These are phyloP conservation scores for Salix exigua DNA, from an alignment of 345 rosid genomes.

Conservation along the genomic window DNA sequence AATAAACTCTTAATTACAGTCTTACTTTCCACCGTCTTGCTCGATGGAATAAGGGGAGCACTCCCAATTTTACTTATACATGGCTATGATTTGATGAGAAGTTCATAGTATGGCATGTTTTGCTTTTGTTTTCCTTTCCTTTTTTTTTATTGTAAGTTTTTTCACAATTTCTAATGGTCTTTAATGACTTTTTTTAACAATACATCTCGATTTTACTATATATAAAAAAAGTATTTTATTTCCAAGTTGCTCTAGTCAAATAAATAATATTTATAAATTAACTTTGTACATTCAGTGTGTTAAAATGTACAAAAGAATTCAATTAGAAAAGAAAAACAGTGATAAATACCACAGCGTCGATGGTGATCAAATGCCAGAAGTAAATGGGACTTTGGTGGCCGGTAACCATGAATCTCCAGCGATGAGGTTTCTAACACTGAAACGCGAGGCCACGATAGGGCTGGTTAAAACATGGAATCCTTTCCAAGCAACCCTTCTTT, in stretches of 20 bases:
- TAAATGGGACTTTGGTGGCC: constrained; percentile 22
- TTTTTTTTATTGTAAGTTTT: too few species aligned
- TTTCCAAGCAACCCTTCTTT: constrained; percentile 42
- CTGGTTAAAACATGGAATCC: constrained; percentile 39
- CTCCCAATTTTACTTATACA: too few species aligned
- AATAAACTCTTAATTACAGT: too few species aligned
- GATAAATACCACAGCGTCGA: neutral
- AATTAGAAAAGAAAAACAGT: neutral
- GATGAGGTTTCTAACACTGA: constrained; percentile 17
- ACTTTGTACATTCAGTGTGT: neutral
- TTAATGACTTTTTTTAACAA: too few species aligned
- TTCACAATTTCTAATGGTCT: too few species aligned
- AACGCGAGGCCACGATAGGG: constrained; percentile 16
- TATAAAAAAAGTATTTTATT: neutral
- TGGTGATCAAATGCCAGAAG: constrained; percentile 20
- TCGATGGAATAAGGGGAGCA: too few species aligned
- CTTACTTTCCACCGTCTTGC: too few species aligned
- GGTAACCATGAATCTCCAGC: constrained; percentile 37
- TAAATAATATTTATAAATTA: neutral
- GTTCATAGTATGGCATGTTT: too few species aligned
- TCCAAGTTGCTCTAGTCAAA: neutral
- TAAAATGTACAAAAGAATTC: neutral
- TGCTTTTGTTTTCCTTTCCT: too few species aligned
- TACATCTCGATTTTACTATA: too few species aligned
- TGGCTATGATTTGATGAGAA: too few species aligned